Base-by-base conservation (phyloP, 1,139 yeast species). In the Kurtzmaniella quercitrusa region DNA sequence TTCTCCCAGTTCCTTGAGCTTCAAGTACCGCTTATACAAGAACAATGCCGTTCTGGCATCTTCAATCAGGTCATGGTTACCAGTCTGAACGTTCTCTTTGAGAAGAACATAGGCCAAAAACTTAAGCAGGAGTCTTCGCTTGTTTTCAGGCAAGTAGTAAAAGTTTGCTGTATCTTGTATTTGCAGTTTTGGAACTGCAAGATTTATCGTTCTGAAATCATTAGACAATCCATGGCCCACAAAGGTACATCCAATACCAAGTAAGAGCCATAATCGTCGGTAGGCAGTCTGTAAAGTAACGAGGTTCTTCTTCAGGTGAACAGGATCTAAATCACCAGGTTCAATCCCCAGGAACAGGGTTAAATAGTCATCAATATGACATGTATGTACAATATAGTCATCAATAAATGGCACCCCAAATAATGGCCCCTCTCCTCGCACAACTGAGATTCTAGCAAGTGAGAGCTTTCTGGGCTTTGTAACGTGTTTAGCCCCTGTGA, bases 11-110 rank as follows among this genome's bases (percentile, higher is more conserved):
- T 69, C 72, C 45, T 70, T 68, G 51, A 91, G 70, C 52, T 82
- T 82, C 54, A 78, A 65, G 56, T 87, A 91, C 57, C 80, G 82
- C 51, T 81, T 79, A 65, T 87, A 94, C 38, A 94, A 68, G 42
- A 79, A 64, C 52, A 94, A 73, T 0, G 99, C 98, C 11, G 94
- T 85, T 45, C 76, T 70, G 0, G 99, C 98, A 67, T 94, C 99
- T 58, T 94, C 98, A 39, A 93, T 89, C 1, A 98, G 91, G 60
- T 94, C 98, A 62, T 94, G 99, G 58, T 91, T 91, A 1, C 95
- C 96, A 2, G 81, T 82, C 62, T 94, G 98, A 17, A 94, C 96
- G 41, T 81, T 77, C 49, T 81, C 83, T 37, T 77, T 78, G 45
- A 93, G 70, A 42, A 93, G 70, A 25, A 81, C 81, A 73, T 89